These are phyloP conservation scores for Blastocystis hominis DNA, from an alignment of 352 stramenopile species.

Conservation along the genomic window DNA sequence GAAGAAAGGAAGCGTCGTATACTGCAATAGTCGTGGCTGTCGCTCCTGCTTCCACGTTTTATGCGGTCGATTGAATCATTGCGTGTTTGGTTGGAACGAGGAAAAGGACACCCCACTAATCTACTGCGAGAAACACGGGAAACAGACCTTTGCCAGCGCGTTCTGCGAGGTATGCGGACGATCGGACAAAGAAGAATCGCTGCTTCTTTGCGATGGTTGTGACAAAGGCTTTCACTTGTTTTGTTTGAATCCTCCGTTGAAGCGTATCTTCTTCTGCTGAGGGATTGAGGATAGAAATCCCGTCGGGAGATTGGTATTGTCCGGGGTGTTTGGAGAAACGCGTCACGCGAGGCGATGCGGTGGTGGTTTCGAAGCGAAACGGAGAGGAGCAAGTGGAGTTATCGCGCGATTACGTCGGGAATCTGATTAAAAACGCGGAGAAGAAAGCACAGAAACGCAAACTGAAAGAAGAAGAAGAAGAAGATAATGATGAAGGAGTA, in stretches of 20 bases:
- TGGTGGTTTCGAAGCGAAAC: background rate
- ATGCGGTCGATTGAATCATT: slow-evolving; percentile 28
- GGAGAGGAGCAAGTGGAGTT: background rate
- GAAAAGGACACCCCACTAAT: background rate
- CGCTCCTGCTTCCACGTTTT: slow-evolving; percentile 24
- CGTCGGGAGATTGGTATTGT: slow-evolving; percentile 59
- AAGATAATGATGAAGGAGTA: background rate
- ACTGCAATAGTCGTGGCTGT: slow-evolving; percentile 13
- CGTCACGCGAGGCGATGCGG: background rate
- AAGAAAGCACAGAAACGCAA: background rate
- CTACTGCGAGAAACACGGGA: slow-evolving; percentile 6
- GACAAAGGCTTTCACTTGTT: slow-evolving; percentile 56
- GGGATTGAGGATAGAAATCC: background rate
- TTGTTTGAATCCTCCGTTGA: slow-evolving; percentile 56
- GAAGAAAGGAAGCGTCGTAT: slow-evolving; percentile 27
- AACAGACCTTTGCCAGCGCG: background rate
- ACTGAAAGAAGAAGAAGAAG: background rate
- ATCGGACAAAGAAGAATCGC: slow-evolving; percentile 33
- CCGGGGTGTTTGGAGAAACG: slow-evolving; percentile 34
- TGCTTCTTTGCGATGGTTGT: slow-evolving; percentile 60
- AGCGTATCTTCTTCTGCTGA: background rate
- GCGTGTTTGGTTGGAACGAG: slow-evolving; percentile 44
- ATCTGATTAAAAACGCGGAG: background rate
- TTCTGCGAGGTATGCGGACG: slow-evolving; percentile 35
- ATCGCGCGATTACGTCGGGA: background rate